Evolutionary conservation across 2,329 filamentous ascomycete genomes (phyloP).

Genomic region (Zymoseptoria brevis): DNA sequence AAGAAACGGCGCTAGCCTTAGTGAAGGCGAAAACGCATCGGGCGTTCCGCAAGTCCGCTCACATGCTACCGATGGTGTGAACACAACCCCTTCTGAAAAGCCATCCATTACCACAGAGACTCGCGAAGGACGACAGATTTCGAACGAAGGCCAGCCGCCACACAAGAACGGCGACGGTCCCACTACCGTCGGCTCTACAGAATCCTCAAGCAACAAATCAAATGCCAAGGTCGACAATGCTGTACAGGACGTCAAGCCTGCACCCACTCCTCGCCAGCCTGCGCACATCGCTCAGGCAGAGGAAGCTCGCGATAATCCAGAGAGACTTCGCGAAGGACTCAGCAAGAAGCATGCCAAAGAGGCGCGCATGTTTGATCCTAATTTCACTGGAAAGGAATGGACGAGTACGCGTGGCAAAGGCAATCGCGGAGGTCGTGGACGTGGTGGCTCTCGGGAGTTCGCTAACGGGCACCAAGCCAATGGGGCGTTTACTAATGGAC

Average conservation of each 20-base stretch:
- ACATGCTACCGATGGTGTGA: conserved; percentile 21
- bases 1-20: conserved; percentile 8
- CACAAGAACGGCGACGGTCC: neutral
- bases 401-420: conserved; percentile 9
- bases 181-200: neutral
- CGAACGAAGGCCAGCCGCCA: neutral
- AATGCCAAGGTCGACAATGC: conserved; percentile 11
- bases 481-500: conserved; percentile 12
- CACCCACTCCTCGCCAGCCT: conserved; percentile 11
- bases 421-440: conserved; percentile 27
- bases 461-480: conserved; percentile 23
- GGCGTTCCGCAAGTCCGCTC: conserved; percentile 12
- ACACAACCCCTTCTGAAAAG: conserved; percentile 21
- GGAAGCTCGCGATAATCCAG: conserved; percentile 6
- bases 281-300: conserved; percentile 10
- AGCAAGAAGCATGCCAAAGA: conserved; percentile 16
- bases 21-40: conserved; percentile 11
- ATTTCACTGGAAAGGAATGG: conserved; percentile 18
- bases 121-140: conserved; percentile 9
- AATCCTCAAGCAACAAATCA: conserved; percentile 12
- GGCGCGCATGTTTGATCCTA: conserved; percentile 16
- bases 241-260: conserved; percentile 12
- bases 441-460: conserved; percentile 26
- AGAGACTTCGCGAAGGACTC: conserved; percentile 6
- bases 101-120: conserved; percentile 9